Conservation (phyloP, 371 early-diverging fungal species). For the Rhizomucor miehei region DNA sequence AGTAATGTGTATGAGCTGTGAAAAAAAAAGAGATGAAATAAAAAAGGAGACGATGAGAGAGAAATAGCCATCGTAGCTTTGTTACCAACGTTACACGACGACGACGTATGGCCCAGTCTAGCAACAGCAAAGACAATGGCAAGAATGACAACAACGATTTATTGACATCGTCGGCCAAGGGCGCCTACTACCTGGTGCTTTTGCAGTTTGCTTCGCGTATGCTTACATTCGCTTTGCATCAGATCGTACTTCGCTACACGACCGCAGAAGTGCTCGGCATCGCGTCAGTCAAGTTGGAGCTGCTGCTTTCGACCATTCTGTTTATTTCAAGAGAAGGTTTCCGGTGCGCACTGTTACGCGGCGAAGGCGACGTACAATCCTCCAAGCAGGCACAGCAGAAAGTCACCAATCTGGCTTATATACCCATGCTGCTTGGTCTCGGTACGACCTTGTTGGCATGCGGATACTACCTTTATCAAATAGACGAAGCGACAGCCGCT, state of each 20-base stretch:
- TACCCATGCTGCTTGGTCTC: slow-evolving; percentile 67
- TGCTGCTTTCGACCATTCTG: slow-evolving; percentile 80
- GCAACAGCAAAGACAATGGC: not conserved
- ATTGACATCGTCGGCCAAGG: slow-evolving; percentile 55
- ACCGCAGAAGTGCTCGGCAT: slow-evolving; percentile 77
- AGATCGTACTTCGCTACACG: slow-evolving; percentile 68
- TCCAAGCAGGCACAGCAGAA: slow-evolving; percentile 43
- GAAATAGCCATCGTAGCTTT: too few species aligned
- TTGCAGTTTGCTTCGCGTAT: slow-evolving; percentile 79
- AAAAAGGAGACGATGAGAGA: too few species aligned
- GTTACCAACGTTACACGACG: too few species aligned
- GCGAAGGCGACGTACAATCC: slow-evolving; percentile 11
- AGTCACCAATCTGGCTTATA: slow-evolving; percentile 74
- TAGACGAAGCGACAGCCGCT: slow-evolving; percentile 24
- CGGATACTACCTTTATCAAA: slow-evolving; percentile 47
- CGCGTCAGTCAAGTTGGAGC: slow-evolving; percentile 83
- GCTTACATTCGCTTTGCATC: slow-evolving; percentile 79
- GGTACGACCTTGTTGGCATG: slow-evolving; percentile 49
- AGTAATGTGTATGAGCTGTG: slow-evolving; percentile 41
- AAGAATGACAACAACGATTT: slow-evolving; percentile 15
- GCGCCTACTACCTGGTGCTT: slow-evolving; percentile 74
- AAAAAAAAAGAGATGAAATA: not conserved
- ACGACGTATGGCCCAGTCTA: not conserved
- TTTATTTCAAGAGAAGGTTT: slow-evolving; percentile 92
- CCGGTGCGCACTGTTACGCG: slow-evolving; percentile 74